Conservation (phyloP, 2,329 filamentous ascomycete species). For the Bipolaris bicolor region DNA sequence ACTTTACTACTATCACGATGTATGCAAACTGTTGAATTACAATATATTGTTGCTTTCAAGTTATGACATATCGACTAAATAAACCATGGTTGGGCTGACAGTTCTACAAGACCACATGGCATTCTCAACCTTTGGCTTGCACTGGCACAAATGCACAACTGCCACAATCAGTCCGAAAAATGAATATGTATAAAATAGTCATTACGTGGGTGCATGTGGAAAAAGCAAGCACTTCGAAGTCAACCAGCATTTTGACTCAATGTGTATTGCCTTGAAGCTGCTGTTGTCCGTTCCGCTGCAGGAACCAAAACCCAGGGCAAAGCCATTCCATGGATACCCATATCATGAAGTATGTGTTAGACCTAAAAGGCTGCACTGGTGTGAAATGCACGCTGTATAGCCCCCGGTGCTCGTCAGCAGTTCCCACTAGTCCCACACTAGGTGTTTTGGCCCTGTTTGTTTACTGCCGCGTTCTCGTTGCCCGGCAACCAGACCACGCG, state of each 20-base stretch:
- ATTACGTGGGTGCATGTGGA: no score
- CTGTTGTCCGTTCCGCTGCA: not conserved
- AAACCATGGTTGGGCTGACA: no score
- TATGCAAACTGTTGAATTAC: not conserved
- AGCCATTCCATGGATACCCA: not conserved
- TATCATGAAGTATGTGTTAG: not conserved
- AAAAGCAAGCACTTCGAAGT: not conserved
- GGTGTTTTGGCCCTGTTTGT: slow-evolving; percentile 14
- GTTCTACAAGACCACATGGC: not conserved
- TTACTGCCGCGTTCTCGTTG: slow-evolving; percentile 24
- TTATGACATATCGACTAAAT: no score
- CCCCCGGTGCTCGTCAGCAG: not conserved
- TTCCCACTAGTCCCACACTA: not conserved
- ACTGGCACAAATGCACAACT: no score
- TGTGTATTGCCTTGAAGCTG: not conserved
- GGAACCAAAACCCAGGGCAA: not conserved
- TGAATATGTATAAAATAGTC: no score
- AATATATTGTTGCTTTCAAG: not conserved
- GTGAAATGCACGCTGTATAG: not conserved
- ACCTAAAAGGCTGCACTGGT: not conserved
- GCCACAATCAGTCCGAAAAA: no score
- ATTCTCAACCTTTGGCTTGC: not conserved
- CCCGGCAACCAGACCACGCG: slow-evolving; percentile 37
- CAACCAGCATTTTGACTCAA: not conserved
- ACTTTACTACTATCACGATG: not conserved